A percentile compares a stretch with the other conserved stretches of the same genome.
phyloP scores from a whole-genome alignment of 1,139 yeast species.

The Blastobotrys aristatus region DNA sequence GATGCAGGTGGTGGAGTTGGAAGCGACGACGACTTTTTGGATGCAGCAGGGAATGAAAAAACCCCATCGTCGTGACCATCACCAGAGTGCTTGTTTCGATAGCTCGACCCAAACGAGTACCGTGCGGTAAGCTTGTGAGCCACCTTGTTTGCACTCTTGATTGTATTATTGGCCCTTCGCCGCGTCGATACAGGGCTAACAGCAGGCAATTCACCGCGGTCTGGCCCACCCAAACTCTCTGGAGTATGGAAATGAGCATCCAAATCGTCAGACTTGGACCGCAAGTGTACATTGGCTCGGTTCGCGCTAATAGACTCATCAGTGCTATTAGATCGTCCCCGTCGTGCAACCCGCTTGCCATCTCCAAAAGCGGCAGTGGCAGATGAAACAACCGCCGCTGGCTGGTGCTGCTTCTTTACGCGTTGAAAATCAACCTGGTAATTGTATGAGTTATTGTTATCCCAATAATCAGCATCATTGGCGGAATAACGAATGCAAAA shows the following conservation, averaged over 20 bases:
- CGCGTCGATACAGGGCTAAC: too few species aligned
- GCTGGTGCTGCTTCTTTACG: constrained; percentile 14
- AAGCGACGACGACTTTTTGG: constrained; percentile 13
- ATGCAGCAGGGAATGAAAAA: constrained; percentile 15
- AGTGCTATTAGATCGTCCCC: neutral
- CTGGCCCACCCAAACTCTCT: neutral
- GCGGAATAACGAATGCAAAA: constrained; percentile 59
- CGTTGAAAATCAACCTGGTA: constrained; percentile 48
- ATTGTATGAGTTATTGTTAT: constrained; percentile 58
- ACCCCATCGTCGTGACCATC: constrained; percentile 14
- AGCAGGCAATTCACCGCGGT: too few species aligned
- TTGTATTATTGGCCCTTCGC: constrained; percentile 2
- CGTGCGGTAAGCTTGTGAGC: constrained; percentile 31
- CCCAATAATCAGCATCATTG: constrained; percentile 62
- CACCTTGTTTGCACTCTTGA: constrained; percentile 9
- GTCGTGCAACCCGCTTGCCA: too few species aligned
- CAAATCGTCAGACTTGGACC: neutral
- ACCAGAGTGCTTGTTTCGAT: constrained; percentile 20
- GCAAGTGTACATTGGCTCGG: neutral
- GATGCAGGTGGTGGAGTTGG: neutral
- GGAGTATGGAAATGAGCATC: constrained; percentile 2
- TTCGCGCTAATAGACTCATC: neutral
- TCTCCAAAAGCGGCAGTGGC: too few species aligned
- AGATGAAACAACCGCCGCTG: too few species aligned
- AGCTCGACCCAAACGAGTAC: constrained; percentile 38